These are phyloP conservation scores for Coccomyxa sp. DNA, from an alignment of 139 green algal genomes.

Conservation along the genomic window DNA sequence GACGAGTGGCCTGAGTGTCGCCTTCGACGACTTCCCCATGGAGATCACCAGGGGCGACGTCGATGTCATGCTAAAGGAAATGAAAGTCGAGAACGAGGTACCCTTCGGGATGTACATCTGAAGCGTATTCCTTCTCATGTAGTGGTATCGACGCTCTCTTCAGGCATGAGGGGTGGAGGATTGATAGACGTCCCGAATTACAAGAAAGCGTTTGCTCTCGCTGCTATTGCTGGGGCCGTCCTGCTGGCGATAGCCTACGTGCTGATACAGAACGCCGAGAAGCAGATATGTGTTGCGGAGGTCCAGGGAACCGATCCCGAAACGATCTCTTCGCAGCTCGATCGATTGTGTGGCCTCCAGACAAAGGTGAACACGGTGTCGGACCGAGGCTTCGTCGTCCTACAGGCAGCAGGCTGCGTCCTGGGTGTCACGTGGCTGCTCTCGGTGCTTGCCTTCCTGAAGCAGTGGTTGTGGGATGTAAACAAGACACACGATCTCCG, in stretches of 20 bases:
- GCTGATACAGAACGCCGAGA: neutral
- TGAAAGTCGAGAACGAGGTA: neutral
- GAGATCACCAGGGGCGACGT: neutral
- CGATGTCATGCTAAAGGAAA: neutral
- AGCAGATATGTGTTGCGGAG: neutral
- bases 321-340: neutral
- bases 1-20: neutral
- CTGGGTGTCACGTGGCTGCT: neutral
- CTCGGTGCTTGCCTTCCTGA: neutral
- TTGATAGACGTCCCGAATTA: conserved; percentile 1
- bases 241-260: neutral
- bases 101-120: neutral
- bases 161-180: neutral
- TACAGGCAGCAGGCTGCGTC: neutral
- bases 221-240: neutral
- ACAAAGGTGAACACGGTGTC: neutral
- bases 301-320: neutral
- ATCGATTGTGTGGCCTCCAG: neutral
- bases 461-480: neutral
- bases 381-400: neutral
- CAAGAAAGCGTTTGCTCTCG: neutral
- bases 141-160: neutral
- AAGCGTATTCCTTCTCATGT: conserved; percentile 1
- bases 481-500: neutral
- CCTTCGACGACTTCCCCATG: neutral